Evolutionary conservation across 306 rosid genomes (phyloP), one percentile per base, ranked within the genome.

Genomic region (Heteromeles arbutifolia): DNA sequence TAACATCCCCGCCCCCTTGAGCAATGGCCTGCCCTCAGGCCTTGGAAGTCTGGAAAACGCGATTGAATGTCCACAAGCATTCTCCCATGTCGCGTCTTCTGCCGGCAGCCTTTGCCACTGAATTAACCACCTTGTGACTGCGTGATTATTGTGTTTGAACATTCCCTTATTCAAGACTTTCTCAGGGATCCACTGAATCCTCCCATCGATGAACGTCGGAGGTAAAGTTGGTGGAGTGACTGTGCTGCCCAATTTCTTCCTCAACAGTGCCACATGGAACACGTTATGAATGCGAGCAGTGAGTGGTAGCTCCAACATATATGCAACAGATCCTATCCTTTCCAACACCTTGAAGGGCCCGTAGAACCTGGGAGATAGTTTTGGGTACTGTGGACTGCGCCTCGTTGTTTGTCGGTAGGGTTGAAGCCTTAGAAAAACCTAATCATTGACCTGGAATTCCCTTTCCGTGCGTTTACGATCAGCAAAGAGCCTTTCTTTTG

Each of bases 1-100:
- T 19, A 52, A 13, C 57, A 52, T 13, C 19, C 17, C 74, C 25
- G 17, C 11, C 2, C 18, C 65, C 48, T 18, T 13, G 1, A 32
- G 32, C n/a, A 24, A 15, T 29, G 32, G 29, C 75, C 12, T 71
- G 65, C 77, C 57, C 87, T 80, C 71, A 73, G 57, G 87, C 25
- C 24, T 6, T 74, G n/a, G 70, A 41, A 48, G 4, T 14, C 11
- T 7, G 31, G 65, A 29, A 53, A 71, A 1, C 22, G 65, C 1
- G 11, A 10, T 5, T 2, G 3, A 13, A 31, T 32, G 26, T 18
- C 29, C 32, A 2, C n/a, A 12, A 1, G 4, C 14, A 13, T 18
- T 9, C 17, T 71, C 65, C 65, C 52, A 71, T 3, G 75, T 53
- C 1, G 64, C 75, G 17, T 71, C 65, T 3, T 45, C 37, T 9